Evolutionary conservation across 2,329 filamentous ascomycete genomes (phyloP), one percentile per base, ranked within the genome.

Genomic region (Akanthomyces lecanii): DNA sequence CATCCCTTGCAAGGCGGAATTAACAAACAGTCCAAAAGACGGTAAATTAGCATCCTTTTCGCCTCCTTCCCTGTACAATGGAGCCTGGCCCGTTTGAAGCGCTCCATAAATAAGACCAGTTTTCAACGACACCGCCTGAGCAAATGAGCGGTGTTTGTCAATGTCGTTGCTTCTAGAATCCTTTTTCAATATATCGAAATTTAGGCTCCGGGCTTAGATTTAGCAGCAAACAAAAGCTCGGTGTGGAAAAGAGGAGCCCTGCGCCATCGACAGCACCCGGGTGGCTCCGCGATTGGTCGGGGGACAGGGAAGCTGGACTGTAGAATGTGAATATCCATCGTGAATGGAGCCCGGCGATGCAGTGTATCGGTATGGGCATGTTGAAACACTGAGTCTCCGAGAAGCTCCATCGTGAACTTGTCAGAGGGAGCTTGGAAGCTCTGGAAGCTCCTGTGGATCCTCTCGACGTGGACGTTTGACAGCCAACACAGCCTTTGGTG

Each of bases 61-160:
- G 4, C 30, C 30, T n/a, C 21, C 2, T 28, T 14, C 30, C 11
- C 28, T 36, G 54, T 18, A 33, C 16, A 45, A 28, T 44, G 18
- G 40, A 23, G 28, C 55, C 28, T 57, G 55, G 28, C 36, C 38
- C 4, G 30, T 21, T 36, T 8, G 23, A 10, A 36, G 38, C 16
- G 38, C 33, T 51, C 56, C 56, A 50, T 60, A 42, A 2, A 57
- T 48, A 28, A 57, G 45, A 16, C 21, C 45, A 51, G 47, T 47
- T 51, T 23, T 10, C 21, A 18, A n/a, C 38, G 57, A 60, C 57
- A 51, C 57, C 47, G 57, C 45, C 38, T 47, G 42, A 38, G 33
- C 18, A 23, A 14, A 30, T 25, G 8, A 18, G 54, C 54, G 42
- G 54, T 48, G 42, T 57, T 57, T 57, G 54, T 48, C 28, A 57